Evolutionary conservation across 2,329 filamentous ascomycete species (phyloP), one percentile per base, ranked within the genome.

Genomic region (Colletotrichum caudatum): DNA sequence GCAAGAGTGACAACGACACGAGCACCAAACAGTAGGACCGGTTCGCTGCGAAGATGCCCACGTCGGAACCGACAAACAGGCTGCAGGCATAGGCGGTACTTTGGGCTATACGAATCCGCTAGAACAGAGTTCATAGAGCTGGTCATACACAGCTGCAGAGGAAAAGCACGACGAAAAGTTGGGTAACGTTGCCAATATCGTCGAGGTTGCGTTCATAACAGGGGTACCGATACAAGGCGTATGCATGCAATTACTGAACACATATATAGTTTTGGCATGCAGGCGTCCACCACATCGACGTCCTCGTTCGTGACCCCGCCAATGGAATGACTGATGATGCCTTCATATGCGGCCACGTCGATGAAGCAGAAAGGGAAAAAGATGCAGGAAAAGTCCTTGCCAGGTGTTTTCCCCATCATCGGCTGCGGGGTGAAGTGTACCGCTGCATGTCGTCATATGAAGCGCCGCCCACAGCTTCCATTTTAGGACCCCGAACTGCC

Each of bases 91-190:
- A 11, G 35, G 8, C 35, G 8, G 11, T 11, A 37, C 2, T 37
- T 2, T 37, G 2, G 35, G 8, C 35, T 11, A 11, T 9, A 11
- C 11, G 2, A 1, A 37, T 37, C 1, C 11, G 35, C 7, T 9
- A 2, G 2, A 9, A 11, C 2, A 76, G 44, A 1, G 12, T 16
- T 14, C 67, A 72, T 39, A 59, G 59, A 23, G 51, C 67, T 23
- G 74, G 74, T 72, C 73, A 77, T 50, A 77, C 66, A 74, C 76
- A 76, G 18, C 58, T 56, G 64, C 72, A 74, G 20, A 76, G 56
- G 33, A 66, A 64, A 59, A 75, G 60, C 50, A 77, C 74, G 54
- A 76, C 74, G 48, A 74, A 69, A 12, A 76, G 61, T 69, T 76
- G 74, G 50, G 77, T 41, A 44, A 73, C 72, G 73, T 74, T 76